Percentiles rank a stretch among this genome's conserved stretches.
phyloP scores from a whole-genome alignment of 768 basidiomycete species.

The Candolleomyces aberdarensis region DNA sequence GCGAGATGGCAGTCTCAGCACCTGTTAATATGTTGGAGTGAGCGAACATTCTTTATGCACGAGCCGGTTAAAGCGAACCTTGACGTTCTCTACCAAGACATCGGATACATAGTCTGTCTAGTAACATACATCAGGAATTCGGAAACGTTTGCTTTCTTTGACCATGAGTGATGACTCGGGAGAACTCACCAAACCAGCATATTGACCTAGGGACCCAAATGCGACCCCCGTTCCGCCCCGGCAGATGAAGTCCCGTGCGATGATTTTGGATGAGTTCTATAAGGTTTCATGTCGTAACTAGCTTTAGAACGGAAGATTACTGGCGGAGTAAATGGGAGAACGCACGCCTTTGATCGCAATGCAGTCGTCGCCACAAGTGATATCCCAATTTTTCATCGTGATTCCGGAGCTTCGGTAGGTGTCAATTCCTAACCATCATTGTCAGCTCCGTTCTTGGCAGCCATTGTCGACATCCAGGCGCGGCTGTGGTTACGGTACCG shows the following conservation, averaged over 20 bases:
- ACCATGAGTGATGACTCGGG: neutral
- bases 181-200: slow-evolving; percentile 41
- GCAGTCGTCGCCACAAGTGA: slow-evolving; percentile 64
- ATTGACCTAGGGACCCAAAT: slow-evolving; percentile 59
- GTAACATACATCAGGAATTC: neutral
- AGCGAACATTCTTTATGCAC: neutral
- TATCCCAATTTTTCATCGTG: slow-evolving; percentile 52
- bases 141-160: neutral
- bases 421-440: slow-evolving; percentile 40
- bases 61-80: slow-evolving; percentile 21
- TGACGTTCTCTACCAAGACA: slow-evolving; percentile 46
- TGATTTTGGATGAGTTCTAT: slow-evolving; percentile 54
- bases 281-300: neutral
- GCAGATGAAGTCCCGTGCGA: slow-evolving; percentile 47
- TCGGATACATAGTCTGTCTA: slow-evolving; percentile 55
- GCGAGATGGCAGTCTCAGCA: slow-evolving; percentile 42
- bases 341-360: slow-evolving; percentile 61
- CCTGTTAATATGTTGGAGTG: slow-evolving; percentile 21
- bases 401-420: slow-evolving; percentile 51
- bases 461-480: neutral
- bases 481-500: too few relatives aligned
- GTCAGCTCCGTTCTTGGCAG: neutral
- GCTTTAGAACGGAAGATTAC: neutral
- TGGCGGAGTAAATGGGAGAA: neutral
- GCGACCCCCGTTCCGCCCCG: slow-evolving; percentile 61